Conservation (phyloP, 2,329 filamentous ascomycete genomes). For the Juglanconis juglandina region DNA sequence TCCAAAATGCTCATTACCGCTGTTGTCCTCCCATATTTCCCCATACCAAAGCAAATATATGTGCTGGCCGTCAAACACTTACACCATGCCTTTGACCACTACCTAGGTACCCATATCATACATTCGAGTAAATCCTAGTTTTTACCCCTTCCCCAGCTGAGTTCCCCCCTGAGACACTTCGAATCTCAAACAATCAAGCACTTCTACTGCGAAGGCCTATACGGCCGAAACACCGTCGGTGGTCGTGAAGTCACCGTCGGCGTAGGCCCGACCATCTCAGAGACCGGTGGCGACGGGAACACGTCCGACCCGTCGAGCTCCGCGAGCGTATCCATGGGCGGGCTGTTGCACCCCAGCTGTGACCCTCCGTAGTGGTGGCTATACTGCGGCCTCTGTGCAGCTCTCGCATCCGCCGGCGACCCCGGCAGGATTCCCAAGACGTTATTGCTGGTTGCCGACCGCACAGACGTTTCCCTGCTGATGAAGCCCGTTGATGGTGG, state of each 20-base stretch:
- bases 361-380: background rate
- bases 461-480: constrained; percentile 3
- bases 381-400: background rate
- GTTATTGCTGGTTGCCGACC: background rate
- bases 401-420: background rate
- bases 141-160: background rate
- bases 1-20: no score
- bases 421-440: background rate
- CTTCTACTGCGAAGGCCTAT: constrained; percentile 1
- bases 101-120: no score
- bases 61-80: no score
- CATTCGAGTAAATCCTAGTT: background rate
- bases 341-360: background rate
- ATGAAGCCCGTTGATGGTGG: background rate
- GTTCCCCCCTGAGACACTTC: background rate
- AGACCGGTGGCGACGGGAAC: background rate
- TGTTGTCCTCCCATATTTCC: no score
- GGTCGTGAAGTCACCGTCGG: background rate
- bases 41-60: no score
- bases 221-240: constrained; percentile 3
- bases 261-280: background rate
- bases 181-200: background rate
- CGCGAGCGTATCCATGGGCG: background rate
- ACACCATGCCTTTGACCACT: no score
- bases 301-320: constrained; percentile 11